Percentiles rank a stretch among this genome's conserved stretches.
Conservation (phyloP, 176 grass and related monocot species). For the Dactylis glomerata region DNA sequence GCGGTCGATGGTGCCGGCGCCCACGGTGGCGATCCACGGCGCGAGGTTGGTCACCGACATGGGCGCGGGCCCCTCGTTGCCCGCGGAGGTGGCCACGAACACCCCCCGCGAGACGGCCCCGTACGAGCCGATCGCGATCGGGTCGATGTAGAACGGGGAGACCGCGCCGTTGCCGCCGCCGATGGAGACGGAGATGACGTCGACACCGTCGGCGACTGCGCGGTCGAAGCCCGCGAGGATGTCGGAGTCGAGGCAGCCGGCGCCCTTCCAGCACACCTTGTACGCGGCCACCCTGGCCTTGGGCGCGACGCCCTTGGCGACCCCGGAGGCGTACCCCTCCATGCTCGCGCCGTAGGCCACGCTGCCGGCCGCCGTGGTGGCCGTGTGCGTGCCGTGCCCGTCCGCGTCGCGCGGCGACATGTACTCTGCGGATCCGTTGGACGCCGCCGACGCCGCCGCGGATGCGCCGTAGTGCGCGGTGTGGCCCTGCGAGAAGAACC, state of each 20-base stretch:
- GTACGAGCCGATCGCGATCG: slow-evolving; percentile 82
- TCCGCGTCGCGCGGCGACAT: slow-evolving; percentile 85
- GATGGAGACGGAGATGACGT: slow-evolving; percentile 90
- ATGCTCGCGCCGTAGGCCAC: slow-evolving; percentile 77
- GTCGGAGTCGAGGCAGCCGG: slow-evolving; percentile 92
- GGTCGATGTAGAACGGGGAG: slow-evolving; percentile 85
- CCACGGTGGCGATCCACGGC: slow-evolving; percentile 88
- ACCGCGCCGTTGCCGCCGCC: slow-evolving; percentile 67
- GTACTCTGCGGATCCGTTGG: slow-evolving; percentile 74
- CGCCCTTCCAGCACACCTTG: slow-evolving; percentile 93
- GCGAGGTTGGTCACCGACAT: slow-evolving; percentile 93
- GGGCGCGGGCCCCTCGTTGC: slow-evolving; percentile 71
- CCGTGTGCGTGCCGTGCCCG: slow-evolving; percentile 84
- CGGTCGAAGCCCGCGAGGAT: slow-evolving; percentile 93
- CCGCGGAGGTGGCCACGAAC: slow-evolving; percentile 88
- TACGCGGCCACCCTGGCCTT: slow-evolving; percentile 83
- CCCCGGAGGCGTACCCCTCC: slow-evolving; percentile 67
- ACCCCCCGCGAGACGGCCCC: slow-evolving; percentile 67
- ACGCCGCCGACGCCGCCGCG: slow-evolving; percentile 12
- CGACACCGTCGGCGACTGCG: slow-evolving; percentile 85
- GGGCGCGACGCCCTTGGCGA: slow-evolving; percentile 93
- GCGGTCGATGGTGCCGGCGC: slow-evolving; percentile 90
- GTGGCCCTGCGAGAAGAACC: slow-evolving; percentile 88
- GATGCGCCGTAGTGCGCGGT: slow-evolving; percentile 41
- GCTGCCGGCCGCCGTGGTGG: slow-evolving; percentile 84